A percentile compares a stretch with the other conserved stretches of the same genome.
Evolutionary conservation across 768 basidiomycete genomes (phyloP).

Genomic region (Rubroboletus pulcherrimus): DNA sequence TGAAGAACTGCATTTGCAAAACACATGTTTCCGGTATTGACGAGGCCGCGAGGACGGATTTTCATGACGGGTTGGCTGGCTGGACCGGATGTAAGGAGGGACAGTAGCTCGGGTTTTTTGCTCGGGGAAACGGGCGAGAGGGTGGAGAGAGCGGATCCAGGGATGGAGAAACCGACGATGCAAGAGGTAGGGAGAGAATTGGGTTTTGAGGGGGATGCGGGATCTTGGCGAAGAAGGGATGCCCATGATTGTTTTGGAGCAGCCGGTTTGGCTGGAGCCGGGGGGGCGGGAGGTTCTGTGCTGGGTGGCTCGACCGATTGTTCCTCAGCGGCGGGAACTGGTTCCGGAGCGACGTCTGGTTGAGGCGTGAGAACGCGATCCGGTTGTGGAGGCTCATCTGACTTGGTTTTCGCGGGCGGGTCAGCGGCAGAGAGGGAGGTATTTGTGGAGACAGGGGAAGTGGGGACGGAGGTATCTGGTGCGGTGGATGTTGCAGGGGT

Average conservation of each 20-base stretch:
- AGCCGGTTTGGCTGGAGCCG: constrained; percentile 24
- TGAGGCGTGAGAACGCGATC: constrained; percentile 12
- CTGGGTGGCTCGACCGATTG: background rate
- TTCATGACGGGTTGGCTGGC: constrained; percentile 21
- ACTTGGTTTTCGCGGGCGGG: constrained; percentile 13
- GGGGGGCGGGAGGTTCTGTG: constrained; percentile 1
- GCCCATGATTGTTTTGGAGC: constrained; percentile 70
- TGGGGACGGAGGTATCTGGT: constrained; percentile 44
- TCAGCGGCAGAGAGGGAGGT: constrained; percentile 51
- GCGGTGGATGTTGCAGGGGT: constrained; percentile 49
- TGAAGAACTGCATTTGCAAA: constrained; percentile 96
- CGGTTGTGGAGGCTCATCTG: constrained; percentile 10
- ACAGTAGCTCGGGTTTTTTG: constrained; percentile 49
- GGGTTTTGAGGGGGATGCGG: constrained; percentile 37
- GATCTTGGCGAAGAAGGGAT: constrained; percentile 55
- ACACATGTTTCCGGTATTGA: constrained; percentile 97
- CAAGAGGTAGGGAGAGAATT: constrained; percentile 64
- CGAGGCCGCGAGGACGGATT: constrained; percentile 72
- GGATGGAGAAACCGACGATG: constrained; percentile 71
- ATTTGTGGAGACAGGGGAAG: constrained; percentile 56
- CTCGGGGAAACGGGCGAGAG: constrained; percentile 29
- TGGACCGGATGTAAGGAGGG: constrained; percentile 47
- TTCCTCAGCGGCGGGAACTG: background rate
- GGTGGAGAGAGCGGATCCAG: constrained; percentile 40
- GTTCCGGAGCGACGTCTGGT: constrained; percentile 4